Percentiles rank a stretch among this genome's conserved stretches.
These are phyloP conservation scores for Phytophthora aleatoria DNA, from an alignment of 352 stramenopile species.

Conservation along the genomic window DNA sequence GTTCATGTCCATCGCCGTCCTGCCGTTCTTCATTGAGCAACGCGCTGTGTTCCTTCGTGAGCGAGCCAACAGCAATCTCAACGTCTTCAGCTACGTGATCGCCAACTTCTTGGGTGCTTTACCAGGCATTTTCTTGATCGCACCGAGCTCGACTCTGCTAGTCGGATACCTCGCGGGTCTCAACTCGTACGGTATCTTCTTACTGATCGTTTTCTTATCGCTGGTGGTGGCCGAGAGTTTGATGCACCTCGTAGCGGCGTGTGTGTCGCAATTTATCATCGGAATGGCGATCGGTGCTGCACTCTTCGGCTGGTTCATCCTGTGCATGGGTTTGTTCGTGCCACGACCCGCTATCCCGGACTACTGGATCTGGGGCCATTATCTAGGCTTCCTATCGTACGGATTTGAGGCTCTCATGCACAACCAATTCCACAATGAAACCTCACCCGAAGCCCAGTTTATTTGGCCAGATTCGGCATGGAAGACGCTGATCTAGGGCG, in stretches of 20 bases:
- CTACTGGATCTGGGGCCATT: constrained; percentile 83
- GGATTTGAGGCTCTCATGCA: constrained; percentile 80
- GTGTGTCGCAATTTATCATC: constrained; percentile 84
- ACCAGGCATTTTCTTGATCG: constrained; percentile 66
- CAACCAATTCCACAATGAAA: constrained; percentile 57
- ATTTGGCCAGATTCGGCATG: constrained; percentile 54
- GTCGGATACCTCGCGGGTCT: constrained; percentile 54
- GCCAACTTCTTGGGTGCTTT: constrained; percentile 72
- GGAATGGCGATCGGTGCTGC: constrained; percentile 79
- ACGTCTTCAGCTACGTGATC: constrained; percentile 73
- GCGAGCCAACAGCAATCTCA: constrained; percentile 52
- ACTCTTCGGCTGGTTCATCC: constrained; percentile 85
- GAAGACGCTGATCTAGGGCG: constrained; percentile 42
- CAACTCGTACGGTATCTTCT: constrained; percentile 60
- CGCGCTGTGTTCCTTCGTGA: constrained; percentile 86
- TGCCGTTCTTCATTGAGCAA: constrained; percentile 89
- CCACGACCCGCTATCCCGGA: constrained; percentile 52
- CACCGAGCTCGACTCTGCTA: constrained; percentile 51
- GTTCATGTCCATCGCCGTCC: constrained; percentile 89
- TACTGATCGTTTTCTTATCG: constrained; percentile 72
- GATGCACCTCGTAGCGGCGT: constrained; percentile 73
- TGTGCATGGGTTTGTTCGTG: constrained; percentile 81
- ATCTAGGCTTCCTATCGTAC: constrained; percentile 85
- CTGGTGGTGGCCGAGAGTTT: constrained; percentile 78
- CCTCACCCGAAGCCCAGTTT: constrained; percentile 11